Evolutionary conservation across 257 asterid genomes (phyloP).

Genomic region (Fraxinus pennsylvanica): DNA sequence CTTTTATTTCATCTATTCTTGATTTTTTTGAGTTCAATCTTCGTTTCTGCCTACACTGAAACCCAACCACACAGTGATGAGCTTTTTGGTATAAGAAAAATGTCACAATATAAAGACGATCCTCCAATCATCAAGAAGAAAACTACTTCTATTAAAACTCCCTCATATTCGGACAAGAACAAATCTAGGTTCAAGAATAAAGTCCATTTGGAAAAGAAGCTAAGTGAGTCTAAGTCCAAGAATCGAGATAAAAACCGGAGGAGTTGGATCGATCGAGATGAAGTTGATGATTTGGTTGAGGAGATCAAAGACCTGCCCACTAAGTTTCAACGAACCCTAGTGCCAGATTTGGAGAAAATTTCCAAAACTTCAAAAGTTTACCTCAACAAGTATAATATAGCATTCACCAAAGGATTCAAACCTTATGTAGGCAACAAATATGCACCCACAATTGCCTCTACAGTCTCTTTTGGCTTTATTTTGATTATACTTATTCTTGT

Average conservation of each 20-base stretch:
- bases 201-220: slow-evolving; percentile 27
- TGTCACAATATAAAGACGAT: slow-evolving; percentile 39
- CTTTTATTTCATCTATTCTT: slow-evolving; percentile 41
- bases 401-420: slow-evolving; percentile 71
- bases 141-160: slow-evolving; percentile 15
- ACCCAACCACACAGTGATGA: slow-evolving; percentile 10
- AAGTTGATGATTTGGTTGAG: slow-evolving; percentile 56
- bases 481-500: slow-evolving; percentile 68
- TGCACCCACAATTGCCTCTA: slow-evolving; percentile 69
- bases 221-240: slow-evolving; percentile 27
- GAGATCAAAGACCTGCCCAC: slow-evolving; percentile 66
- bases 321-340: slow-evolving; percentile 67
- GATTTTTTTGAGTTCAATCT: slow-evolving; percentile 42
- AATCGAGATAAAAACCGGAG: slow-evolving; percentile 18
- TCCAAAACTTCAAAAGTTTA: slow-evolving; percentile 67
- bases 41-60: slow-evolving; percentile 33
- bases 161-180: slow-evolving; percentile 31
- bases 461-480: slow-evolving; percentile 63
- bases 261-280: slow-evolving; percentile 45
- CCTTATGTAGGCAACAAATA: slow-evolving; percentile 81
- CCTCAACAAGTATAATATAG: slow-evolving; percentile 66
- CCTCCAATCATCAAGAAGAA: slow-evolving; percentile 47
- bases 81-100: slow-evolving; percentile 29
- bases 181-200: slow-evolving; percentile 31
- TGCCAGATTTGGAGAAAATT: slow-evolving; percentile 76